phyloP scores from a whole-genome alignment of 1,284 basidiomycete genomes.

The Athelia sp. region DNA sequence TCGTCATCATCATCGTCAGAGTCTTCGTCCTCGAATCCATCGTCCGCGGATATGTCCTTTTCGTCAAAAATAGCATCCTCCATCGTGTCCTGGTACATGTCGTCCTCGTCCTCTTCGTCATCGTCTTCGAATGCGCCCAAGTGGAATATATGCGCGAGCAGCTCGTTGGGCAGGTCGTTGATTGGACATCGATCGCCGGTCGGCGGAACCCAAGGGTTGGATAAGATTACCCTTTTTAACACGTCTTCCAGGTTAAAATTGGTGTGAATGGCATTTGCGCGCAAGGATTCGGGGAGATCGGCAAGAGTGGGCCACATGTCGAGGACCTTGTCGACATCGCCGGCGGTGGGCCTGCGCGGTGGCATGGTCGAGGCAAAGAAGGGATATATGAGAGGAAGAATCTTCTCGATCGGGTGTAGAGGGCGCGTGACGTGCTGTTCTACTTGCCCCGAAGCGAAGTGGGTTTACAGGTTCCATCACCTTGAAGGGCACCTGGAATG shows the following conservation, averaged over 20 bases:
- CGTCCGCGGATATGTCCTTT: constrained; percentile 3
- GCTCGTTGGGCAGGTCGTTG: constrained; percentile 51
- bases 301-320: neutral
- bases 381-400: too few relatives aligned
- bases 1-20: constrained; percentile 21
- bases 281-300: neutral
- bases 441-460: too few relatives aligned
- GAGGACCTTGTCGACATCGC: neutral
- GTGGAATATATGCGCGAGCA: constrained; percentile 53
- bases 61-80: constrained; percentile 13
- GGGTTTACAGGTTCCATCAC: too few relatives aligned
- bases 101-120: constrained; percentile 24
- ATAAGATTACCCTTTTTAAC: constrained; percentile 15
- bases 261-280: neutral
- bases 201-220: constrained; percentile 45
- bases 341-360: neutral
- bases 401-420: too few relatives aligned
- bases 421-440: too few relatives aligned
- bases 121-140: constrained; percentile 37
- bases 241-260: constrained; percentile 1
- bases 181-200: constrained; percentile 39
- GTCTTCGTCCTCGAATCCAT: constrained; percentile 10
- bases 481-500: too few relatives aligned
- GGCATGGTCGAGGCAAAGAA: neutral
- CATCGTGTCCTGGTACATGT: constrained; percentile 21